Evolutionary conservation across 2,329 filamentous ascomycete species (phyloP), one percentile per base, ranked within the genome.

Genomic region (Macrophomina pseudophaseolina): DNA sequence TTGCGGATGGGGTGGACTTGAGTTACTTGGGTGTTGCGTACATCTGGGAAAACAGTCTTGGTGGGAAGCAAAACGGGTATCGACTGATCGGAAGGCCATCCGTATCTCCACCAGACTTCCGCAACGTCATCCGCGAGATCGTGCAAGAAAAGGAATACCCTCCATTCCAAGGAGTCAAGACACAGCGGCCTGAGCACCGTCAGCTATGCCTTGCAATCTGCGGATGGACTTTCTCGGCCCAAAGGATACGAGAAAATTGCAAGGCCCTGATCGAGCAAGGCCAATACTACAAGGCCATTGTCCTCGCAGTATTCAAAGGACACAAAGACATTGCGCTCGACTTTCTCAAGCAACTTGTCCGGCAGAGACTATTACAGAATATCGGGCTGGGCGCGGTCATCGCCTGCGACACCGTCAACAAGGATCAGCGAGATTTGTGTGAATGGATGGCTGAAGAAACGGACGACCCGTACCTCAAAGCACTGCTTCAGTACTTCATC

Each of bases 381-480:
- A 81, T 82, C 51, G 82, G 82, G 2, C 76, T 84, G 1, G 82
- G 78, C 9, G 81, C 82, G 12, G 76, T 84, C 5, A 80, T 85
- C 35, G 81, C 83, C 7, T 80, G 80, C 56, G 80, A 82, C 59
- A 78, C 80, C 2, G 81, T 84, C 35, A 86, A 86, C 66, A 78
- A 84, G 38, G 85, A 87, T 56, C 88, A 88, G 80, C 82, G 86
- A 69, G 84, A 88, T 68, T 85, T 87, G 51, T 88, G 87, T 69
- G 78, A 82, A 11, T 88, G 87, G 78, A 87, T 90, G 76, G 84
- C 85, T 30, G 86, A 86, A 68, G 86, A 89, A 71, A 83, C 90
- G 68, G 88, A 89, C 0, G 91, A 95, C 72, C 90, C 91, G 0
- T 94, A 94, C 74, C 85, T 95, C 30, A 89, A 91, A 65, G 91